phyloP scores from a whole-genome alignment of 2,329 filamentous ascomycete species.

The Byssothecium circinans region DNA sequence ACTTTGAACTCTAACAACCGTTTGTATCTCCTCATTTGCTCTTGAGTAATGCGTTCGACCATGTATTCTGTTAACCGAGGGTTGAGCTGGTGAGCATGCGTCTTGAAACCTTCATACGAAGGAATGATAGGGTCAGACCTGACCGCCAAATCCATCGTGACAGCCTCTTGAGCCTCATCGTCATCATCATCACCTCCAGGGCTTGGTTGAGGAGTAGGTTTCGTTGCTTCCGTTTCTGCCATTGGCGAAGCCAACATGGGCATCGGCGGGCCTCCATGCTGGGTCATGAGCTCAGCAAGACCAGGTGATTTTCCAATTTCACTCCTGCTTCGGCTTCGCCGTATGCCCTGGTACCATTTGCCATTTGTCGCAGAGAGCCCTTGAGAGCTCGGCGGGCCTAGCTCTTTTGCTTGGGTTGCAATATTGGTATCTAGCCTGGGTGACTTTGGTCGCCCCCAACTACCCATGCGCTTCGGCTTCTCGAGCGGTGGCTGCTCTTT shows the following conservation, averaged over 20 bases:
- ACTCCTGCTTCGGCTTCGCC: conserved; percentile 59
- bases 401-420: conserved; percentile 53
- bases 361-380: conserved; percentile 34
- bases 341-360: conserved; percentile 47
- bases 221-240: conserved; percentile 40
- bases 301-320: conserved; percentile 55
- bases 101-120: conserved; percentile 73
- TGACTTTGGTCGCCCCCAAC: conserved; percentile 46
- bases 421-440: conserved; percentile 45
- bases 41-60: conserved; percentile 78
- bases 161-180: conserved; percentile 54
- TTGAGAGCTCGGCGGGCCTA: conserved; percentile 54
- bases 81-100: conserved; percentile 73
- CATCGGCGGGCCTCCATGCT: conserved; percentile 61
- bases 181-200: conserved; percentile 44
- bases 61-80: conserved; percentile 69
- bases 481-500: conserved; percentile 38
- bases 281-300: conserved; percentile 58
- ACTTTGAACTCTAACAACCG: conserved; percentile 69
- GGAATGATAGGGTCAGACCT: conserved; percentile 70
- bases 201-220: conserved; percentile 35
- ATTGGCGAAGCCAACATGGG: conserved; percentile 55
- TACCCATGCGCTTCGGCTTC: conserved; percentile 45
- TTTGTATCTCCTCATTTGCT: conserved; percentile 80
- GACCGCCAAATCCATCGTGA: conserved; percentile 64